Percentiles rank a stretch among this genome's conserved stretches.
Conservation (phyloP, 1,139 yeast species). For the Diutina ranongensis region DNA sequence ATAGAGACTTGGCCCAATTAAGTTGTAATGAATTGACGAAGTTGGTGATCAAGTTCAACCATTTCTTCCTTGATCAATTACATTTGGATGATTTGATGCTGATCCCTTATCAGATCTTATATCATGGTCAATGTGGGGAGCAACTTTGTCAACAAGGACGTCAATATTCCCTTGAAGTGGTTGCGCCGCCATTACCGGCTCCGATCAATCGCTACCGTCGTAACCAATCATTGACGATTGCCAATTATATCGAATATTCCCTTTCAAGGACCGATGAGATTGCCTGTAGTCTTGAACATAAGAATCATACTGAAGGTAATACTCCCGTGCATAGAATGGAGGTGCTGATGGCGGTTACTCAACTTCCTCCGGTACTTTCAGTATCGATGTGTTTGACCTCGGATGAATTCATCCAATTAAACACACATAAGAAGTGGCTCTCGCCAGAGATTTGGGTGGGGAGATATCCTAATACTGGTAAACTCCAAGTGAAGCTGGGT, state of each 20-base stretch:
- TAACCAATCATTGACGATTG: neutral
- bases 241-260: neutral
- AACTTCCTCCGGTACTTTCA: conserved; percentile 57
- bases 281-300: neutral
- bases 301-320: neutral
- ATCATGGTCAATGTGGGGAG: conserved; percentile 1
- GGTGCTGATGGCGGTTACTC: conserved; percentile 16
- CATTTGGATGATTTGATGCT: conserved; percentile 17
- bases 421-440: conserved; percentile 42
- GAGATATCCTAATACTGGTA: conserved; percentile 7
- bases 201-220: neutral
- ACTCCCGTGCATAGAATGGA: neutral
- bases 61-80: conserved; percentile 35
- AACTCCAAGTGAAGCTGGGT: conserved; percentile 24
- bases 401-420: conserved; percentile 31
- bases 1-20: conserved; percentile 15
- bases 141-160: neutral
- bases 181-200: neutral
- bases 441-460: conserved; percentile 39
- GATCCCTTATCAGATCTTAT: neutral
- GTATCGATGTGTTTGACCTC: conserved; percentile 45
- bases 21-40: neutral
- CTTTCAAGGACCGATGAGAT: neutral
- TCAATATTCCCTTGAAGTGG: conserved; percentile 41
- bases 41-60: conserved; percentile 13